Conservation (phyloP, 2,329 filamentous ascomycete genomes). For the Camillea tinctor region DNA sequence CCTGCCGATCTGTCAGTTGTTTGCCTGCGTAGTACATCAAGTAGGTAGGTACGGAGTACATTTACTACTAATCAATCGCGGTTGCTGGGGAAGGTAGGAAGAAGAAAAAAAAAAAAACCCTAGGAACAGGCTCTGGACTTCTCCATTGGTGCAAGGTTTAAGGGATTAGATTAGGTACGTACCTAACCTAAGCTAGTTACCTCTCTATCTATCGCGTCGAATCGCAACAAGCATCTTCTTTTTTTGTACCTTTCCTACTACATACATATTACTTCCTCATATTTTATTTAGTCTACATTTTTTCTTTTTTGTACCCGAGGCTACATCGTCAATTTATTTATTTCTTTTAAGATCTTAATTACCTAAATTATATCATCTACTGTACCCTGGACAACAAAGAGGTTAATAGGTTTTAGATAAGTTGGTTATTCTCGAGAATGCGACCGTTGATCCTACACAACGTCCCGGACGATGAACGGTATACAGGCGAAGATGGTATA, state of each 20-base stretch:
- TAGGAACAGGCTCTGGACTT: too few species aligned
- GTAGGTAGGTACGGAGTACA: too few species aligned
- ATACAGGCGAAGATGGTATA: conserved; percentile 63
- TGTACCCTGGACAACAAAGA: too few species aligned
- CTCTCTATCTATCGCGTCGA: too few species aligned
- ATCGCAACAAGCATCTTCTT: too few species aligned
- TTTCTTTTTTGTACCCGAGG: not conserved
- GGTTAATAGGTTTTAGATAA: not conserved
- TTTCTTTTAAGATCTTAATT: not conserved
- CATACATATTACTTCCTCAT: not conserved
- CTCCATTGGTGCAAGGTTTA: too few species aligned
- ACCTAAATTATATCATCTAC: not conserved
- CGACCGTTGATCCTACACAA: conserved; percentile 67
- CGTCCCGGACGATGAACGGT: conserved; percentile 67
- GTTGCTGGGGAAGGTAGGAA: too few species aligned
- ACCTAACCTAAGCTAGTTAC: too few species aligned
- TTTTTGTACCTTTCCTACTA: not conserved
- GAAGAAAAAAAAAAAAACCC: too few species aligned
- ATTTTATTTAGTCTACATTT: not conserved
- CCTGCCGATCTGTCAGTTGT: not conserved
- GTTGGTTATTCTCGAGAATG: conserved; percentile 40
- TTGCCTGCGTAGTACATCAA: too few species aligned
- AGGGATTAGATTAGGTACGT: too few species aligned
- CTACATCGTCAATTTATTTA: not conserved
- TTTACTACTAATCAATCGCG: too few species aligned